Percentiles rank a stretch among this genome's conserved stretches.
Evolutionary conservation across 106 monocot species (phyloP).

Genomic region (Apostasia ramifera): DNA sequence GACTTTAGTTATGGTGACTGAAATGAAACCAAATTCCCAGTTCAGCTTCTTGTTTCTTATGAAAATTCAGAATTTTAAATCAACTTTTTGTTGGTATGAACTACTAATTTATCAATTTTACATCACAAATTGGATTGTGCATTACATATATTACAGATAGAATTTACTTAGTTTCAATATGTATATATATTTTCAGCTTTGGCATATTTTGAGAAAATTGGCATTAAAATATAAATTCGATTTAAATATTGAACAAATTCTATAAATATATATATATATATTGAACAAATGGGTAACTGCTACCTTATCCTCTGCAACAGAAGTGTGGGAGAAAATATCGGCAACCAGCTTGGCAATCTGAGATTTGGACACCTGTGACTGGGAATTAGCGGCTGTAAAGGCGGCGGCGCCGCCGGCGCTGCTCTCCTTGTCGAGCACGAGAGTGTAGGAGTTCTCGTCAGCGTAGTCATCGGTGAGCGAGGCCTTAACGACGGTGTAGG

Average conservation of each 20-base stretch:
- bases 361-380: constrained; percentile 52
- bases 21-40: too few relatives aligned
- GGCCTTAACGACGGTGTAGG: constrained; percentile 78
- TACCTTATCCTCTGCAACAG: constrained; percentile 91
- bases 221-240: too few relatives aligned
- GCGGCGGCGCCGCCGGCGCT: constrained; percentile 1
- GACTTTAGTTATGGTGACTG: too few relatives aligned
- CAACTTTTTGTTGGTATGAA: too few relatives aligned
- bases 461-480: constrained; percentile 51
- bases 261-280: background rate
- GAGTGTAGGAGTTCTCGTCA: constrained; percentile 14
- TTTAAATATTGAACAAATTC: background rate
- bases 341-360: constrained; percentile 78
- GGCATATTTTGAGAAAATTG: too few relatives aligned
- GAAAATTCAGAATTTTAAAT: too few relatives aligned
- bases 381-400: background rate
- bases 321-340: constrained; percentile 61
- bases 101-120: too few relatives aligned
- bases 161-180: too few relatives aligned
- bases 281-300: background rate
- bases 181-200: too few relatives aligned
- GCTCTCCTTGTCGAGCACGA: constrained; percentile 56
- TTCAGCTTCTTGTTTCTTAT: too few relatives aligned
- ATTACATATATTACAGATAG: too few relatives aligned
- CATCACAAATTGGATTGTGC: too few relatives aligned